Base-by-base conservation (phyloP, 176 grass and related monocot genomes). In the Eragrostis nindensis region DNA sequence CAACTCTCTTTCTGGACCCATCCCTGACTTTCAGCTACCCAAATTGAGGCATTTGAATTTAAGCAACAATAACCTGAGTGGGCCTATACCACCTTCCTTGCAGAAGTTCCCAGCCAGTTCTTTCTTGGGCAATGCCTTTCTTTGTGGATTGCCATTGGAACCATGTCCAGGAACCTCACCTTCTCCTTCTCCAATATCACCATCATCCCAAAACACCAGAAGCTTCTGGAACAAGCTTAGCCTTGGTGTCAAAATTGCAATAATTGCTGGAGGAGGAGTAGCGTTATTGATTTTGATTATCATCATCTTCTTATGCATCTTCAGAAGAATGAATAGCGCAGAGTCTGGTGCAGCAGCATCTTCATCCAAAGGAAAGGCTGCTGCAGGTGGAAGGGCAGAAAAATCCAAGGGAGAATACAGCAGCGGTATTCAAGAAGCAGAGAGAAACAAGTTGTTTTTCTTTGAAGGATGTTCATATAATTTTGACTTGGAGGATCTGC, bases 401-500 rank as follows among this genome's bases (percentile, higher is more conserved):
- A 99, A 95, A 73, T 86, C 90, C 46, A 97, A 94, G 64, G 84
- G 71, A 40, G 90, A 95, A 30, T 88, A 86, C 84, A 99, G 93
- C 85, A 99, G 93, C 24, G 76, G 96, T 72, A 43, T 88, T 77
- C 92, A 95, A 91, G 93, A 95, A 84, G 88, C 96, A 6, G 96
- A 95, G 79, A 91, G 90, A 82, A 99, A 95, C 44, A 93, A 86
- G 68, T 82, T 99, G 63, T 71, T 88, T 77, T 99, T 95, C 86
- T 99, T 93, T 79, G 92, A 99, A 66, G 88, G 90, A 43, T 91
- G 84, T 56, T 91, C 90, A 36, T 95, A 88, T 78, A 95, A 88
- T 81, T 99, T 99, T 47, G 96, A 99, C 82, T 44, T 99, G 32
- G 96, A 99, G 68, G 96, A 99, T 93, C 83, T 99, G 39, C 82